These are phyloP conservation scores for Saccharomycopsis phalli DNA, from an alignment of 1,139 yeast species.

Conservation along the genomic window DNA sequence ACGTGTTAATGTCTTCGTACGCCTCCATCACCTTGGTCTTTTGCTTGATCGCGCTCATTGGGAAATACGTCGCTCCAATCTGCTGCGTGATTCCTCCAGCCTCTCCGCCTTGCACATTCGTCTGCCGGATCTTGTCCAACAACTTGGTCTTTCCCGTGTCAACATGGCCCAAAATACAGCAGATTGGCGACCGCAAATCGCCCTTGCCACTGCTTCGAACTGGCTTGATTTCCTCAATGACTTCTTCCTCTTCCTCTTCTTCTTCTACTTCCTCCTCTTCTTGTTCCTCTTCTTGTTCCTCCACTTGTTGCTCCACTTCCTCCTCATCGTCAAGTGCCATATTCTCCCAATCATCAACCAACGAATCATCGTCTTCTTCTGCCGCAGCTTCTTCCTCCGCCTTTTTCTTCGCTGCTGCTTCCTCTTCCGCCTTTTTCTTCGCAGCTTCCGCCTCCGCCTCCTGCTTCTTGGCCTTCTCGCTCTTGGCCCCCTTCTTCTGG, in stretches of 20 bases:
- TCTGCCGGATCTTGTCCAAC: constrained; percentile 94
- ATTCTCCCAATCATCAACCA: constrained; percentile 61
- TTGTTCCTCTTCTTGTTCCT: constrained; percentile 23
- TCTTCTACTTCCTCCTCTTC: constrained; percentile 21
- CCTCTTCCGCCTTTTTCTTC: constrained; percentile 23
- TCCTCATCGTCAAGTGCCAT: constrained; percentile 50
- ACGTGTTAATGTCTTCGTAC: constrained; percentile 65
- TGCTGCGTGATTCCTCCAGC: constrained; percentile 99
- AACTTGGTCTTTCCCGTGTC: constrained; percentile 98
- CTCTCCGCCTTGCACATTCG: constrained; percentile 99
- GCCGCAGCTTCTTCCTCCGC: constrained; percentile 24
- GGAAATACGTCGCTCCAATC: constrained; percentile 99
- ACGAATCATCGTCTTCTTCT: constrained; percentile 40
- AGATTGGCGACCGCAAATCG: constrained; percentile 92
- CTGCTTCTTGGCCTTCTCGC: constrained; percentile 24
- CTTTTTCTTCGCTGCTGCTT: constrained; percentile 23
- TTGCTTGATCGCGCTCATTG: constrained; percentile 83
- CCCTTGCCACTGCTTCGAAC: constrained; percentile 22
- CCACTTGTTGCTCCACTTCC: constrained; percentile 28
- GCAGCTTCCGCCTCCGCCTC: constrained; percentile 24
- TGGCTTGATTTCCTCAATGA: constrained; percentile 23
- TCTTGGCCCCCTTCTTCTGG: constrained; percentile 21
- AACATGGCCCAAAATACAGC: constrained; percentile 98
- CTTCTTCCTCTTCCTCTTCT: constrained; percentile 21
- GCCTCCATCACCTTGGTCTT: constrained; percentile 89